Base-by-base conservation (phyloP, 306 rosid genomes). In the Vicia villosa region DNA sequence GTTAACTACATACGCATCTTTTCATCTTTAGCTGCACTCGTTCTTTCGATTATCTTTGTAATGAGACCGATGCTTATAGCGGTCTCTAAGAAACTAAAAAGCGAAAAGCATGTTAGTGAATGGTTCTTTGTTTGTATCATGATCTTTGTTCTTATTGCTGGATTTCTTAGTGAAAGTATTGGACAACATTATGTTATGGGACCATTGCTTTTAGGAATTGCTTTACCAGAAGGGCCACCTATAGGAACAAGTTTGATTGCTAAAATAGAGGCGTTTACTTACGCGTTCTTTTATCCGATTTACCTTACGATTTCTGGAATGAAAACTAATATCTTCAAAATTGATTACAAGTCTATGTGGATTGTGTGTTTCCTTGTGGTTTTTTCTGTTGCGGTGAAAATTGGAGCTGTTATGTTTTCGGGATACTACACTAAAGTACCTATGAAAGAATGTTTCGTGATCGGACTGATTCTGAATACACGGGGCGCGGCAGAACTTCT, bases 171-270 rank as follows among this genome's bases (percentile, higher is more conserved):
- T 32, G 94, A 90, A 54, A 0, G 70, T n/a, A 7, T 84, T 2
- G 90, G 95, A 9, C 95, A 90, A 24, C 94, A 87, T 82, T 87
- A 51, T 70, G 6, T 70, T 6, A 24, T 81, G 45, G 95, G 96
- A 55, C 89, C 94, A 21, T 55, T 90, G 4, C 7, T 81, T 64
- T 55, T 87, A 2, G 96, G 96, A n/a, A 62, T 80, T 45, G 77
- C 36, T 38, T 49, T 87, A 38, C 94, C 95, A 1, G 80, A 66
- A 58, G 94, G 94, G 3, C 88, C 90, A 4, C 96, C 94, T 0
- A 0, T 90, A 8, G 96, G 96, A 14, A 64, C 89, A 17, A 30
- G 84, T 22, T 22, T 90, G 76, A 64, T 79, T 17, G 5, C 26
- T 1, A 90, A 66, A 73, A 10, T 87, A 63, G 91, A 87, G 26